Base-by-base conservation (phyloP, 2,329 filamentous ascomycete species). In the Epichloe amarillans region DNA sequence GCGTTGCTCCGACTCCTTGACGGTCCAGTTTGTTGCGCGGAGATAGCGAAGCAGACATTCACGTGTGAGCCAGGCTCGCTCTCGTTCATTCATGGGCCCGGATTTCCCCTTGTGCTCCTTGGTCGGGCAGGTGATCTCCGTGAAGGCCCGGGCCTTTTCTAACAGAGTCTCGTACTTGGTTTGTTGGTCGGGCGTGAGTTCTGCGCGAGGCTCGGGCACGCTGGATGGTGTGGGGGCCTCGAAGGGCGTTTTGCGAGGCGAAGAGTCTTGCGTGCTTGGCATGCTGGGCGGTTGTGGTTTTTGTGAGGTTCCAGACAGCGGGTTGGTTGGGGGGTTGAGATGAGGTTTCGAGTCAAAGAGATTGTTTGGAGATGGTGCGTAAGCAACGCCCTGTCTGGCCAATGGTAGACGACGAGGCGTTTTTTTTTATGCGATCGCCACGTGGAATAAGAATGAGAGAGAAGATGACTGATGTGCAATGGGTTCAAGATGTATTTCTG, bases 1-100 rank as follows among this genome's bases (percentile, higher is more conserved):
- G n/a, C 93, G 84, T 64, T 84, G 85, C 57, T 84, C 77, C 8
- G 93, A 82, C 46, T 91, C 82, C 42, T 80, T 71, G 47, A 85
- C 76, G 57, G 83, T 76, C 89, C 93, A 98, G 69, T 95, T 96
- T 38, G 88, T 90, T 19, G 93, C 93, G 53, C 91, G 85, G 33
- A 98, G 82, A 66, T 95, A 98, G 58, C 93, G 86, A 40, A 96
- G 76, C 15, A 98, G 76, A 64, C 91, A 97, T 66, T 98, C 93
- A 57, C 83, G 81, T 12, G 90, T 95, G 58, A 98, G 77, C 82
- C 88, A 98, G 71, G 93, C 81, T 62, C 81, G 84, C 69, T 98
- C 93, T 47, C 74, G 71, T 52, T 95, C 88, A 47, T 80, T 82
- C 52, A 97, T 70, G 2, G 87, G 81, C 2, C 79, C 79, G 8